These are phyloP conservation scores for Boletus semigastroideus DNA, from an alignment of 1,284 basidiomycete genomes.

Conservation along the genomic window DNA sequence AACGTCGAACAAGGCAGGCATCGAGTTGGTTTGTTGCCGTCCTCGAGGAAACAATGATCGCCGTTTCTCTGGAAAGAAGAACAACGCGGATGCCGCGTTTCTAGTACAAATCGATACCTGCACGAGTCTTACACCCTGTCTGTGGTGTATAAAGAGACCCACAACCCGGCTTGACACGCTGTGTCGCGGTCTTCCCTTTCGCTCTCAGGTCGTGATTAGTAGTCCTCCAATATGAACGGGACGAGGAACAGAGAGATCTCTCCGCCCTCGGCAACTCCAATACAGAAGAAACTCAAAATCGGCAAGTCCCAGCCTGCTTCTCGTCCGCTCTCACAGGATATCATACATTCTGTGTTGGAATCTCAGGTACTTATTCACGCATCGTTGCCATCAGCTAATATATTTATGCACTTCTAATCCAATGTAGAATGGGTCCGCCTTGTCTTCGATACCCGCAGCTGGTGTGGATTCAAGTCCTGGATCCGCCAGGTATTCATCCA, in stretches of 20 bases:
- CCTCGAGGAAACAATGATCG: not conserved
- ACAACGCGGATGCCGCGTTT: slow-evolving; percentile 28
- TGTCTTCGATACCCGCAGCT: slow-evolving; percentile 10
- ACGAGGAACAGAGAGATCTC: not conserved
- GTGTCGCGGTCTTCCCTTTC: not conserved
- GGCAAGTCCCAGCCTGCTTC: slow-evolving; percentile 7
- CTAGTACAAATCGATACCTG: not conserved
- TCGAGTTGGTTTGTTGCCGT: slow-evolving; percentile 16
- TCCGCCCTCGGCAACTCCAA: not conserved
- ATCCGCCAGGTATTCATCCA: slow-evolving; percentile 8
- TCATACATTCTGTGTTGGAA: not conserved
- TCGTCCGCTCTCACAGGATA: slow-evolving; percentile 6
- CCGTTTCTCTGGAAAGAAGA: not conserved
- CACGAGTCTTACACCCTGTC: slow-evolving; percentile 24
- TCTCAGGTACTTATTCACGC: slow-evolving; percentile 20
- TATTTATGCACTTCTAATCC: slow-evolving; percentile 17
- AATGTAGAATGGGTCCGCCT: slow-evolving; percentile 11
- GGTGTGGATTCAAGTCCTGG: slow-evolving; percentile 4
- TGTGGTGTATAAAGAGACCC: slow-evolving; percentile 25
- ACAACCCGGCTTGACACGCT: not conserved
- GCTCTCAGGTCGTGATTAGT: not conserved
- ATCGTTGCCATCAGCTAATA: not conserved
- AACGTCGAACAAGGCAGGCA: slow-evolving; percentile 61
- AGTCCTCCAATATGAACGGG: slow-evolving; percentile 13
- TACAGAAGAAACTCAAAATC: slow-evolving; percentile 18